These are phyloP conservation scores for Alternaria hordeiaustralica DNA, from an alignment of 2,329 filamentous ascomycete genomes.

Conservation along the genomic window DNA sequence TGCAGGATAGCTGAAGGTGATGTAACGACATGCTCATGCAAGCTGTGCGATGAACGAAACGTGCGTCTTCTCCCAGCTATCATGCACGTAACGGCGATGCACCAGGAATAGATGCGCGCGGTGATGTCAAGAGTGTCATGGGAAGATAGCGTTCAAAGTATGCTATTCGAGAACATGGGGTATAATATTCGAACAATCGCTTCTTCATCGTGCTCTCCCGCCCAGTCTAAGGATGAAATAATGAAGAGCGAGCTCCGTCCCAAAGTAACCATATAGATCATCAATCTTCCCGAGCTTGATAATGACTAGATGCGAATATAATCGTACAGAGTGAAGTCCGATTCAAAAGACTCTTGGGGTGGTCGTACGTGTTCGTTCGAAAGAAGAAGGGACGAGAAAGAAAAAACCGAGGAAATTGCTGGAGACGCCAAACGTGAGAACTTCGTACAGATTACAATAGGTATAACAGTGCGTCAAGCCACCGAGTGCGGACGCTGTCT, in stretches of 20 bases:
- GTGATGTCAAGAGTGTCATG: not conserved
- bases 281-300: conserved; percentile 7
- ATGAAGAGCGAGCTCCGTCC: not conserved
- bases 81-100: not conserved
- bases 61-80: not conserved
- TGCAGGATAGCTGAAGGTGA: not conserved
- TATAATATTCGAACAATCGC: conserved; percentile 10
- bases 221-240: not conserved
- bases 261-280: conserved; percentile 7
- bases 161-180: conserved; percentile 4
- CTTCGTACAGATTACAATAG: conserved; percentile 15
- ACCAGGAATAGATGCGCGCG: not conserved
- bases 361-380: conserved; percentile 6
- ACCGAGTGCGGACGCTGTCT: conserved; percentile 38
- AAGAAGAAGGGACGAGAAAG: not conserved
- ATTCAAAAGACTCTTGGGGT: not conserved
- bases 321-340: conserved; percentile 5
- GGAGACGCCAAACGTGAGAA: conserved; percentile 16
- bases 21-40: not conserved
- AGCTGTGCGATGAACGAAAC: not conserved
- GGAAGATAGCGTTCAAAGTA: not conserved
- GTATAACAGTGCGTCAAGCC: conserved; percentile 37
- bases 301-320: not conserved
- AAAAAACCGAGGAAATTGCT: not conserved
- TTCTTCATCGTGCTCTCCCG: not conserved